phyloP scores from a whole-genome alignment of 805 yeast species.

The Candida anglica region DNA sequence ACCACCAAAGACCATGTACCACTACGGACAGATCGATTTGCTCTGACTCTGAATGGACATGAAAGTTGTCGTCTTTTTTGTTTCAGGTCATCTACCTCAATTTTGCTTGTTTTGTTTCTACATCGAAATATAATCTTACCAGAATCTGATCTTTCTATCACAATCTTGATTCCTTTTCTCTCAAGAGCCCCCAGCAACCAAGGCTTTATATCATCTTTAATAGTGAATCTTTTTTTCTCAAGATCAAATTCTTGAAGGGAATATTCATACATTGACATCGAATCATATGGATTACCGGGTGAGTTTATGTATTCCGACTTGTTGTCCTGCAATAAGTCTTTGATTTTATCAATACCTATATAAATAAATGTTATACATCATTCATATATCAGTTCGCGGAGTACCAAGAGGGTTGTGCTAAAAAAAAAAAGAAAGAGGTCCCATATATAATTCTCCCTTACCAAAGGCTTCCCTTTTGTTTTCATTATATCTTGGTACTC shows the following conservation, averaged over 20 bases:
- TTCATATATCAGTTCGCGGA: too few relatives aligned
- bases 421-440: too few relatives aligned
- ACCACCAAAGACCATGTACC: constrained; percentile 58
- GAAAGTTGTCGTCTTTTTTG: constrained; percentile 23
- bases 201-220: constrained; percentile 53
- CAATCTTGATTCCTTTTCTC: constrained; percentile 50
- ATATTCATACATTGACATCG: constrained; percentile 5
- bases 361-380: too few relatives aligned
- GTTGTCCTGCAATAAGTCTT: too few relatives aligned
- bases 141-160: constrained; percentile 60
- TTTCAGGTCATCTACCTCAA: constrained; percentile 10
- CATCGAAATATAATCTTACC: constrained; percentile 61
- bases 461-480: too few relatives aligned
- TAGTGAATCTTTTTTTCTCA: constrained; percentile 20
- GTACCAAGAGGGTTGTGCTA: too few relatives aligned
- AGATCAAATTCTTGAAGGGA: constrained; percentile 24
- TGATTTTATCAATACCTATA: too few relatives aligned
- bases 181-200: constrained; percentile 51
- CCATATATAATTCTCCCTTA: too few relatives aligned
- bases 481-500: too few relatives aligned
- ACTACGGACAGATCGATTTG: constrained; percentile 52
- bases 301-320: too few relatives aligned
- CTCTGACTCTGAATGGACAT: constrained; percentile 66
- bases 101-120: constrained; percentile 23
- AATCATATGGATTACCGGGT: too few relatives aligned